Base-by-base conservation (phyloP, 2,329 filamentous ascomycete genomes). In the Teratosphaeria pseudoeucalypti region DNA sequence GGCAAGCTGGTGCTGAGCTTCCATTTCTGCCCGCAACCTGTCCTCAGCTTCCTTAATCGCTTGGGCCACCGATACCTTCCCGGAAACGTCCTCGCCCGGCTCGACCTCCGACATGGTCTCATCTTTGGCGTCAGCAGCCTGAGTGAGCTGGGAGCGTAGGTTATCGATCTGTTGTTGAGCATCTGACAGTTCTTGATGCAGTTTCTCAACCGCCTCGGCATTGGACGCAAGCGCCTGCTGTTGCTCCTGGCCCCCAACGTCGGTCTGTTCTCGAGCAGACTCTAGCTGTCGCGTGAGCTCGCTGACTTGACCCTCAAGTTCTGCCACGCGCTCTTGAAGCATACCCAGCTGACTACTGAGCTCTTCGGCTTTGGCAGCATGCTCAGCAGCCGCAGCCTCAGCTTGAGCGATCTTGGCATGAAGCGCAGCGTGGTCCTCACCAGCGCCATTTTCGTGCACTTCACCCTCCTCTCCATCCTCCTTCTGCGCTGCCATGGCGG, bases 301-400 rank as follows among this genome's bases (percentile, higher is more conserved):
- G n/a, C 12, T 54, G 32, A 58, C 34, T 23, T 34, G 53, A 4
- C 27, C 19, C 53, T 54, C 53, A 32, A 54, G 34, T 19, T 54
- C 53, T 34, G 27, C 26, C 14, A 54, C 53, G 10, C 49, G 43
- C 10, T 32, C 11, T 56, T 74, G 64, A 27, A 67, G 54, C 16
- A 68, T 71, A 72, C 59, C 73, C 32, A 78, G 81, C 72, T 86
- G 87, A 14, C 78, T 76, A 68, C 90, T 86, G 54, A 82, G 81
- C 65, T 87, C 85, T 2, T 80, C 78, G 9, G 87, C 83, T 68
- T 80, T 83, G 32, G 82, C 67, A 43, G 70, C 65, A 39, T 74
- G 63, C 39, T 76, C 73, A 14, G 72, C 71, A 54, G 58, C 57
- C 6, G 32, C 49, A 29, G 10, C 19, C 14, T 62, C 53, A 16